Conservation (phyloP, 208 protist genomes). For the Leishmania major region DNA sequence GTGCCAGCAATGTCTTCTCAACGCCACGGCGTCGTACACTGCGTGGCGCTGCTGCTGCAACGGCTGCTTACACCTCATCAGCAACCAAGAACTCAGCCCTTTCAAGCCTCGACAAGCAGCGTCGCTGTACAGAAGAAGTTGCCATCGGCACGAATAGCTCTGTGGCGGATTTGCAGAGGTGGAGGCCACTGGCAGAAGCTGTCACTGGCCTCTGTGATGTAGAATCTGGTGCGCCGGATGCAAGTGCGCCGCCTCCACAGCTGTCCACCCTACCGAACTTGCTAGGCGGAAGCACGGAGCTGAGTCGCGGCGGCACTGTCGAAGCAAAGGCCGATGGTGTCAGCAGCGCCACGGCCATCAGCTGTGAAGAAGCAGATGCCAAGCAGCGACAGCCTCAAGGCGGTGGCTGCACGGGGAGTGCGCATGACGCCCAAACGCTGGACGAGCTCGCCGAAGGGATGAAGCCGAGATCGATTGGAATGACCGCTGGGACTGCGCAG, state of each 20-base stretch:
- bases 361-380: neutral
- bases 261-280: neutral
- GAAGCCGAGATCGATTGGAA: neutral
- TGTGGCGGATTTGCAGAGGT: neutral
- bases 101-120: neutral
- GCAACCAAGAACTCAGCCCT: neutral
- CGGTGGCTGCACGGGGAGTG: neutral
- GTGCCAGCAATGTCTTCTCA: neutral
- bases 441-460: neutral
- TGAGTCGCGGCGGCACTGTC: slow-evolving; percentile 1
- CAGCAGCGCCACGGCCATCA: neutral
- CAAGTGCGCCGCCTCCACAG: neutral
- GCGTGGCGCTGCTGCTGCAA: slow-evolving; percentile 5
- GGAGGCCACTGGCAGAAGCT: neutral
- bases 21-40: slow-evolving; percentile 31
- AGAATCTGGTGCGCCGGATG: neutral
- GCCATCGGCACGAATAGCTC: neutral
- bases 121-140: neutral
- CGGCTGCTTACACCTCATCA: neutral
- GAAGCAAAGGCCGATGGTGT: neutral
- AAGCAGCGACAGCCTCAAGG: neutral
- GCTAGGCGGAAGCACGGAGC: slow-evolving; percentile 10
- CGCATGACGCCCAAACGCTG: neutral
- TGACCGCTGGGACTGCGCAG: neutral
- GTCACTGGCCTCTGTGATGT: neutral